Evolutionary conservation across 495 filamentous ascomycete genomes (phyloP).

Genomic region (Neurospora sp.): DNA sequence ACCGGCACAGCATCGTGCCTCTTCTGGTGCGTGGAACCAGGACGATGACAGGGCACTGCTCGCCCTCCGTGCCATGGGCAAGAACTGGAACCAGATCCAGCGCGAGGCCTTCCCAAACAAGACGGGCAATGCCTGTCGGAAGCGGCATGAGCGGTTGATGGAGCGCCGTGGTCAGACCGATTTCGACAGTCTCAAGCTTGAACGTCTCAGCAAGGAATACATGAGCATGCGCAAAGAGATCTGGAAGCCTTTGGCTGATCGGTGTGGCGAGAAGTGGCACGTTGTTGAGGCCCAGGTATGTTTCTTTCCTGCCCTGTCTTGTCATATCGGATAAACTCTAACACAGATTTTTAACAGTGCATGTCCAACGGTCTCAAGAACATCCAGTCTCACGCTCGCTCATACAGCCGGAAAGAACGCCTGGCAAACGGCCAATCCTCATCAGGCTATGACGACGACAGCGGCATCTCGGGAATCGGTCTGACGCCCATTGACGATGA

Average conservation of each 20-base stretch:
- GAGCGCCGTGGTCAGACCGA: constrained; percentile 54
- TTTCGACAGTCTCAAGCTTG: constrained; percentile 58
- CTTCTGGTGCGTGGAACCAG: constrained; percentile 50
- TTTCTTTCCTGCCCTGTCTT: constrained; percentile 1
- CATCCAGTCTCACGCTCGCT: constrained; percentile 42
- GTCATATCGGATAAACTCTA: not conserved
- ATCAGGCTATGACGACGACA: constrained; percentile 40
- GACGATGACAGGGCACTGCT: constrained; percentile 56
- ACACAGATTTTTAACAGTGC: constrained; percentile 28
- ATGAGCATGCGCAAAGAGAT: constrained; percentile 59
- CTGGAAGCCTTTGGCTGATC: constrained; percentile 53
- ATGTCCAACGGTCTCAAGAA: constrained; percentile 51
- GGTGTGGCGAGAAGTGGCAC: constrained; percentile 59
- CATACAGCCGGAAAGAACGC: constrained; percentile 41
- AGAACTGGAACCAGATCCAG: constrained; percentile 67
- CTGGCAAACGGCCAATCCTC: constrained; percentile 32
- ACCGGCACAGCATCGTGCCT: constrained; percentile 37
- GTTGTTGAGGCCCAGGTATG: constrained; percentile 61
- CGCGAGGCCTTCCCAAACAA: constrained; percentile 58
- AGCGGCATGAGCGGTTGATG: constrained; percentile 66
- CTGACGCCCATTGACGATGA: constrained; percentile 42
- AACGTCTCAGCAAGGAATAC: constrained; percentile 56
- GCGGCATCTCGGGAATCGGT: constrained; percentile 37
- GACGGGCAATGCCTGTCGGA: constrained; percentile 69
- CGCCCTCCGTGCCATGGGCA: constrained; percentile 48